These are phyloP conservation scores for Thinopyrum obtusiflorum DNA, from an alignment of 202 grass and related monocot genomes.

Conservation along the genomic window DNA sequence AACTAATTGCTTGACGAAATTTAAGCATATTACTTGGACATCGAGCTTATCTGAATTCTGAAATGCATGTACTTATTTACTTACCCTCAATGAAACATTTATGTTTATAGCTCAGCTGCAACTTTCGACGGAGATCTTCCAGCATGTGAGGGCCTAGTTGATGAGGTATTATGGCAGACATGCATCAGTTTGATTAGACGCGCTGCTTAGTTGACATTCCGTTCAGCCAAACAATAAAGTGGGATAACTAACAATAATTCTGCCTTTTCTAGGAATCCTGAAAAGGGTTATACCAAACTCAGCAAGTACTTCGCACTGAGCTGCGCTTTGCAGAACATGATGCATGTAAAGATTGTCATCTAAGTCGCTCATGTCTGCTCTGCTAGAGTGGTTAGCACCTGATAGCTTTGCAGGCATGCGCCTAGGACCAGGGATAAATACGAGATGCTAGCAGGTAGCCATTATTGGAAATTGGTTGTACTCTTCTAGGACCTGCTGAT, in stretches of 20 bases:
- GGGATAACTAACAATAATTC: background rate
- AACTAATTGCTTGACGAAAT: background rate
- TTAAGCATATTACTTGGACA: background rate
- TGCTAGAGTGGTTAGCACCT: background rate
- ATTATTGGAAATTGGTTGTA: background rate
- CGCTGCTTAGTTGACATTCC: constrained; percentile 13
- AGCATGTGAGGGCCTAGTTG: background rate
- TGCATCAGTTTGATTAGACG: background rate
- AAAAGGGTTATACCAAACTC: background rate
- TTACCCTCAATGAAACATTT: background rate
- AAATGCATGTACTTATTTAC: background rate
- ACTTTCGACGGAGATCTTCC: background rate
- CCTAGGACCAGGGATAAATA: background rate
- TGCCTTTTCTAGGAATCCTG: background rate
- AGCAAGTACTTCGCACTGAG: too few species aligned
- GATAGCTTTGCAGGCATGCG: background rate
- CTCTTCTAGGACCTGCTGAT: background rate
- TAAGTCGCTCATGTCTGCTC: background rate
- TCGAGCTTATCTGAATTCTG: background rate
- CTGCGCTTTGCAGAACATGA: background rate
- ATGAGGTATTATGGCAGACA: background rate
- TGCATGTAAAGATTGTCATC: background rate
- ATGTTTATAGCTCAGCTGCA: background rate
- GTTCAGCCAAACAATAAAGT: background rate
- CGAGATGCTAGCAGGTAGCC: background rate